These are phyloP conservation scores for Rhizomucor miehei DNA, from an alignment of 371 early-diverging fungal genomes.

Conservation along the genomic window DNA sequence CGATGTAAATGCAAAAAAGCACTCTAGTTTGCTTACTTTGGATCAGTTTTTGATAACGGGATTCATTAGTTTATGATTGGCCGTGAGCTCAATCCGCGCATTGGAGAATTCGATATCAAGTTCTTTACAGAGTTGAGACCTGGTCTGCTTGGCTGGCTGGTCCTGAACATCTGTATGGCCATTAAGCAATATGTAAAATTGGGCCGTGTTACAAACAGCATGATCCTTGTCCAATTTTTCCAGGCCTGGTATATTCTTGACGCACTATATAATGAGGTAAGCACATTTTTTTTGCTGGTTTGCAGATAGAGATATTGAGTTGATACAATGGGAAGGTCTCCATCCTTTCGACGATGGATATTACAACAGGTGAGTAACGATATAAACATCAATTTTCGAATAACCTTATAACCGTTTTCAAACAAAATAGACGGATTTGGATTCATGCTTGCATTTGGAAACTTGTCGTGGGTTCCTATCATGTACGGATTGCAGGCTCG, in stretches of 20 bases:
- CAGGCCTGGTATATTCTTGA: slow-evolving; percentile 86
- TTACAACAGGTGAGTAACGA: slow-evolving; percentile 53
- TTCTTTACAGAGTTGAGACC: slow-evolving; percentile 90
- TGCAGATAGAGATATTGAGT: slow-evolving; percentile 1
- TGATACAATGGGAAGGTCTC: slow-evolving; percentile 40
- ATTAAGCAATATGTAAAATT: slow-evolving; percentile 71
- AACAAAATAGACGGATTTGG: slow-evolving; percentile 92
- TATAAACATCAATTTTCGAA: neutral
- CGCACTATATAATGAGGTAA: slow-evolving; percentile 69
- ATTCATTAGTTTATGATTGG: slow-evolving; percentile 69
- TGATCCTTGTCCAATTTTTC: slow-evolving; percentile 72
- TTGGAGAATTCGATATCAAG: slow-evolving; percentile 85
- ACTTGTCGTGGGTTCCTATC: slow-evolving; percentile 88
- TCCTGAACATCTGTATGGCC: slow-evolving; percentile 74
- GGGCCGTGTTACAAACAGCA: slow-evolving; percentile 72
- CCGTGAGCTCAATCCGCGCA: slow-evolving; percentile 86
- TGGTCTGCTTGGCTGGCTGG: slow-evolving; percentile 81
- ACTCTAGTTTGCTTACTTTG: neutral
- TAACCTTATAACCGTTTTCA: too few species aligned
- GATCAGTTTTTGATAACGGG: neutral
- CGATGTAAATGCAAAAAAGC: slow-evolving; percentile 55
- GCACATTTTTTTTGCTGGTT: neutral
- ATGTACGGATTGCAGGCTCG: slow-evolving; percentile 88
- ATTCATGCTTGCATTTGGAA: slow-evolving; percentile 89
- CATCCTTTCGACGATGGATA: slow-evolving; percentile 94